A percentile compares a stretch with the other conserved stretches of the same genome.
These are phyloP conservation scores for Tremella fuciformis DNA, from an alignment of 768 basidiomycete species.

Conservation along the genomic window DNA sequence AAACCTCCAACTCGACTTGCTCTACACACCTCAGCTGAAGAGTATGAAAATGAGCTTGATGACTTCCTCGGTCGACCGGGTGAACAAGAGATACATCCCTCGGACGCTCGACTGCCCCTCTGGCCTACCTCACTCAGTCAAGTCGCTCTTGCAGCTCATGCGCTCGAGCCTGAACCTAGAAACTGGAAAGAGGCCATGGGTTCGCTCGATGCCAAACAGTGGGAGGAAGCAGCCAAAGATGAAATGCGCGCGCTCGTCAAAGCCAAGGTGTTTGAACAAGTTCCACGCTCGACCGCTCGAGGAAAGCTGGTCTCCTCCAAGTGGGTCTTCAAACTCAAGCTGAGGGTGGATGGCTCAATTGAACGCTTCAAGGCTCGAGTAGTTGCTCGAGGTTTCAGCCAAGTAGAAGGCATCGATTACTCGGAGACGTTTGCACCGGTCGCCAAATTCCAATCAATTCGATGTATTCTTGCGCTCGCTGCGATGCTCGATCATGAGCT, in stretches of 20 bases:
- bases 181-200: conserved; percentile 3
- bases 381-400: conserved; percentile 21
- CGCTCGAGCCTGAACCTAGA: conserved; percentile 3
- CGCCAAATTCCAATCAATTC: conserved; percentile 14
- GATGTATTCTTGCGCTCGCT: conserved; percentile 19
- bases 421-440: conserved; percentile 23
- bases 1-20: conserved; percentile 3
- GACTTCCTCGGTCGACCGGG: conserved; percentile 11
- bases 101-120: conserved; percentile 6
- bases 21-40: conserved; percentile 7
- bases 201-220: conserved; percentile 1
- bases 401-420: conserved; percentile 18
- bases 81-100: conserved; percentile 6
- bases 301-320: conserved; percentile 7
- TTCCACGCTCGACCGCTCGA: conserved; percentile 9
- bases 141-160: conserved; percentile 8
- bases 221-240: conserved; percentile 5
- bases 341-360: conserved; percentile 8
- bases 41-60: conserved; percentile 7
- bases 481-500: conserved; percentile 17
- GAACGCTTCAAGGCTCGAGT: conserved; percentile 25
- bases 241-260: conserved; percentile 4
- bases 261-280: conserved; percentile 2
- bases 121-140: conserved; percentile 8
- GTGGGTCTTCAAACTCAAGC: conserved; percentile 10